phyloP scores from a whole-genome alignment of 208 protist species.

The Wallacemonas collosoma region DNA sequence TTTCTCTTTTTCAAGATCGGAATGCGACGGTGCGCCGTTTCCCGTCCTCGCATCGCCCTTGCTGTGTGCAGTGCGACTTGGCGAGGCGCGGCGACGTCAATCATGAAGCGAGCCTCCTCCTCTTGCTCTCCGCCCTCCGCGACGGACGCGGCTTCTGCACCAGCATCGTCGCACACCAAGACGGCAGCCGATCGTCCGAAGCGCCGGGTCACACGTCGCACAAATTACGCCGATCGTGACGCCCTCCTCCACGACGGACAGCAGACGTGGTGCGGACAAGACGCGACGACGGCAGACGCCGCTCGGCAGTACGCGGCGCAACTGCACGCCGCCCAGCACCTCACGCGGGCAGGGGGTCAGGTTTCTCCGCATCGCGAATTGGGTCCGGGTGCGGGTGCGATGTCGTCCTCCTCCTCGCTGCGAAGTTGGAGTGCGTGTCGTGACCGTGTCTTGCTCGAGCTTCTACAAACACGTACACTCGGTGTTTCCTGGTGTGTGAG shows the following conservation, averaged over 20 bases:
- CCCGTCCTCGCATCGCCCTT: no score
- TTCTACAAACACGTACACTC: conserved; percentile 28
- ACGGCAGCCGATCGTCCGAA: background rate
- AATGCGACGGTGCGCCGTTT: no score
- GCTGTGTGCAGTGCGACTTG: no score
- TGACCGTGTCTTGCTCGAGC: conserved; percentile 18
- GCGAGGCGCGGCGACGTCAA: no score
- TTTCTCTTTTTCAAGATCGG: no score
- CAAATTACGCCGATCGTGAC: conserved; percentile 24
- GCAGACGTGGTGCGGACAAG: background rate
- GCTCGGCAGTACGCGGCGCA: conserved; percentile 1
- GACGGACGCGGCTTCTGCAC: background rate
- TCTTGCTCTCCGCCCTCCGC: background rate
- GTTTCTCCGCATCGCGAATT: background rate
- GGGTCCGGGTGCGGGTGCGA: background rate
- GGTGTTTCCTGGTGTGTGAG: conserved; percentile 20
- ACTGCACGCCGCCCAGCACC: background rate
- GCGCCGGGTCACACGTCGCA: conserved; percentile 23
- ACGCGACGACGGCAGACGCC: background rate
- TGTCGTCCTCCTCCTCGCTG: conserved; percentile 3
- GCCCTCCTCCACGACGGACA: background rate
- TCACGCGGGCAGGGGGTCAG: background rate
- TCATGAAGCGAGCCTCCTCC: no score
- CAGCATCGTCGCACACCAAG: background rate
- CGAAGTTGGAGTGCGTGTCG: background rate